Conservation (phyloP, 2,329 filamentous ascomycete species). For the Botrytis hyacinthi region DNA sequence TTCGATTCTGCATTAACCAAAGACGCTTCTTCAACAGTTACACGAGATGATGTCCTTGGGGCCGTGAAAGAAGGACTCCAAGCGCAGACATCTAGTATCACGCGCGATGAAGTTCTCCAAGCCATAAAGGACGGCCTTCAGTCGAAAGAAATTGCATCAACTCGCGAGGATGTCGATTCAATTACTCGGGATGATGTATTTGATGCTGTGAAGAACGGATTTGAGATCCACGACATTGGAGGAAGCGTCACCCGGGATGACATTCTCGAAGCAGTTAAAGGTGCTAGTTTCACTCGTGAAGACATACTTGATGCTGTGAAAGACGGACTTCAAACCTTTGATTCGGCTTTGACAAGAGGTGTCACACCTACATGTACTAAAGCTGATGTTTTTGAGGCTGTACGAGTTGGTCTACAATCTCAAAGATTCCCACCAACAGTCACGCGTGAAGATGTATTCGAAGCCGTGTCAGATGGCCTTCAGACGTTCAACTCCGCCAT, state of each 20-base stretch:
- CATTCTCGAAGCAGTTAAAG: conserved; percentile 61
- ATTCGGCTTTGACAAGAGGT: conserved; percentile 39
- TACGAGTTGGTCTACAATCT: conserved; percentile 68
- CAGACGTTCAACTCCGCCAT: conserved; percentile 55
- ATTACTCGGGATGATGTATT: conserved; percentile 62
- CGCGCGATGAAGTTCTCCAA: conserved; percentile 56
- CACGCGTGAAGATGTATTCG: conserved; percentile 60
- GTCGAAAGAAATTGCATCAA: conserved; percentile 47
- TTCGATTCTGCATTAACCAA: conserved; percentile 71
- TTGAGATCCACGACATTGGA: conserved; percentile 62
- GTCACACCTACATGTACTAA: conserved; percentile 58
- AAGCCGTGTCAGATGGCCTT: conserved; percentile 62
- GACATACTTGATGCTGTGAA: conserved; percentile 64
- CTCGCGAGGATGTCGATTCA: conserved; percentile 39
- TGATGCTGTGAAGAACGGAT: conserved; percentile 61
- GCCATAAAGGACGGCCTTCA: conserved; percentile 61
- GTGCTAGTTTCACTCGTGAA: conserved; percentile 59
- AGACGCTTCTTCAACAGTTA: conserved; percentile 60
- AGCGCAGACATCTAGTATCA: conserved; percentile 59
- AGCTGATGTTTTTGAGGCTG: conserved; percentile 82
- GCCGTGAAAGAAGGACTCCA: conserved; percentile 85
- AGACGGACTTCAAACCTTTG: conserved; percentile 54
- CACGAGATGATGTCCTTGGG: conserved; percentile 78
- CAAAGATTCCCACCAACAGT: conserved; percentile 70
- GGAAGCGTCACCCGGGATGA: conserved; percentile 62